Base-by-base conservation (phyloP, 2,329 filamentous ascomycete species). In the Fusarium brevicatenulatum region DNA sequence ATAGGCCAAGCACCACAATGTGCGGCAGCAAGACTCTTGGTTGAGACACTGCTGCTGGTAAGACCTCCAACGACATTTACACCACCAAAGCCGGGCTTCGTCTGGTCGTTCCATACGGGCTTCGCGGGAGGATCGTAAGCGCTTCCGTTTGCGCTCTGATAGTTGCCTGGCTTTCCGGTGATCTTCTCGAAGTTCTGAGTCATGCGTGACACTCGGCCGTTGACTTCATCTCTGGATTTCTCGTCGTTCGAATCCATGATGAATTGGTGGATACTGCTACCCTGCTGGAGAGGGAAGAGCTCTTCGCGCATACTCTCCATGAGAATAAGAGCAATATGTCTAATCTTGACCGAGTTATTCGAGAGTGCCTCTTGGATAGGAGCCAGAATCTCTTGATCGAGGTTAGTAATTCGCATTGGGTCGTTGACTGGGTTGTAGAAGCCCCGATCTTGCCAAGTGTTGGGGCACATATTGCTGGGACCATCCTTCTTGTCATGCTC, bases 281-380 rank as follows among this genome's bases (percentile, higher is more conserved):
- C 78, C 59, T 83, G 81, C 30, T 84, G 83, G 13, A 86, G 68
- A 1, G 84, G 84, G 60, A 85, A 86, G 9, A 85, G 80, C 50
- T 86, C 84, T 19, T 82, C 81, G 8, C 84, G 81, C 11, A 83
- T 84, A 58, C 83, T 85, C 68, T 86, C 84, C 39, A 86, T 78
- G 16, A 84, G 80, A 32, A 86, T 62, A 19, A 85, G 72, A 46
- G 85, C 77, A n/a, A 86, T 74, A 56, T 86, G 83, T 60, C 83
- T 83, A 53, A 86, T 84, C 44, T 80, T 80, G 19, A 84, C 75
- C 23, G 70, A 71, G 36, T 62, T 72, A 9, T 76, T 70, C 4
- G 66, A 66, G 4, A 82, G 66, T 13, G 68, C 74, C 47, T 74
- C 65, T 42, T 75, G 67, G 4, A 82, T 72, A 1, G 68, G 68